These are phyloP conservation scores for Pelargonium nanum DNA, from an alignment of 345 rosid genomes.

Conservation along the genomic window DNA sequence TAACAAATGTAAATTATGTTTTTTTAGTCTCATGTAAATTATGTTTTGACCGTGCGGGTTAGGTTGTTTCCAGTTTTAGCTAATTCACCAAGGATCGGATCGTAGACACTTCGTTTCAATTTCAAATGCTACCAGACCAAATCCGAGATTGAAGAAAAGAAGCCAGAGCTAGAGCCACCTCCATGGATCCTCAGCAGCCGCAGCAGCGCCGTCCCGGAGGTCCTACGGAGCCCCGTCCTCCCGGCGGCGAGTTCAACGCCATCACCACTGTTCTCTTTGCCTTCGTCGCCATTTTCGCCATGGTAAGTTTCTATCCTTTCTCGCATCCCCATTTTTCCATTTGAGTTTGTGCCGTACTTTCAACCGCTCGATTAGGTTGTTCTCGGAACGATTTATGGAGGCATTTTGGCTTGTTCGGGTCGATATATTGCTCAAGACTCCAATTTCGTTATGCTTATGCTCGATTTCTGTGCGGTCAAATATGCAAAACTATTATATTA, in stretches of 20 bases:
- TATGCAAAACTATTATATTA: neutral
- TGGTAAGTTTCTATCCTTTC: constrained; percentile 24
- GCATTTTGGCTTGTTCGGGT: neutral
- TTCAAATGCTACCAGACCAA: neutral
- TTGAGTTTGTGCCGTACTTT: neutral
- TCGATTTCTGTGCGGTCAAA: neutral
- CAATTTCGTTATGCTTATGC: neutral
- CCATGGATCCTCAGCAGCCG: constrained; percentile 32
- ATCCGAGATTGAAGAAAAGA: neutral
- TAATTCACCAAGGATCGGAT: neutral
- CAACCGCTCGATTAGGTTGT: neutral
- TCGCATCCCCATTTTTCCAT: neutral
- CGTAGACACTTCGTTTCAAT: neutral
- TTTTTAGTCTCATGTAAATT: too few relatives aligned
- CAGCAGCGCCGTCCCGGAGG: neutral
- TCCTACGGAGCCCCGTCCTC: constrained; percentile 3
- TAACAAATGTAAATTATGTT: too few relatives aligned
- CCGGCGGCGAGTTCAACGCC: constrained; percentile 21
- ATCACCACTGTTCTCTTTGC: constrained; percentile 25
- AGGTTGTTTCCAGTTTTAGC: neutral
- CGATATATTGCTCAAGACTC: neutral
- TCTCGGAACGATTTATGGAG: too few relatives aligned
- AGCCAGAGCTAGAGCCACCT: constrained; percentile 7
- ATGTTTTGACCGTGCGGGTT: too few relatives aligned
- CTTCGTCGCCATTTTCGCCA: constrained; percentile 26